Evolutionary conservation across 1,284 basidiomycete species (phyloP).

Genomic region (Tilletia caries): DNA sequence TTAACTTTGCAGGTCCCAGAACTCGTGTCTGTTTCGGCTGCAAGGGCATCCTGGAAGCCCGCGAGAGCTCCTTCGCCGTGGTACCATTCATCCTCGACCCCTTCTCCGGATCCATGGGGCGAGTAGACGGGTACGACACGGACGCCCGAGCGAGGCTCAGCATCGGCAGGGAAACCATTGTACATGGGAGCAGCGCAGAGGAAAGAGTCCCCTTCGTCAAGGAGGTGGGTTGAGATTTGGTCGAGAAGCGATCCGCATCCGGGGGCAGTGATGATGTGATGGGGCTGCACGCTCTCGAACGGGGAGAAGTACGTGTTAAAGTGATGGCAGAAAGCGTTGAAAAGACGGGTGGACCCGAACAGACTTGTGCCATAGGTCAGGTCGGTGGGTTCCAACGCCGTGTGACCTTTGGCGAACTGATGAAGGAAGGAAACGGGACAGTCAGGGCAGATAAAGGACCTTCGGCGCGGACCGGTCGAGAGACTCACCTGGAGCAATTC

Average conservation of each 20-base stretch:
- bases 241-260: slow-evolving; percentile 25
- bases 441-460: too few relatives aligned
- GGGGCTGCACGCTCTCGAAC: slow-evolving; percentile 12
- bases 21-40: slow-evolving; percentile 16
- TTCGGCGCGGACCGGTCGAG: too few relatives aligned
- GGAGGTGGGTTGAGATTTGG: slow-evolving; percentile 23
- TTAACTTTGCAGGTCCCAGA: slow-evolving; percentile 13
- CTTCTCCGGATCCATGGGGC: not conserved
- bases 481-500: slow-evolving; percentile 19
- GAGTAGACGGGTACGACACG: not conserved
- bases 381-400: not conserved
- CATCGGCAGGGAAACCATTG: slow-evolving; percentile 8
- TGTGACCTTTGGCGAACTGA: slow-evolving; percentile 5
- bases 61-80: not conserved
- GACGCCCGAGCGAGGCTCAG: not conserved
- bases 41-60: slow-evolving; percentile 25
- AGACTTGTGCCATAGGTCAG: slow-evolving; percentile 21
- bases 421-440: not conserved
- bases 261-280: slow-evolving; percentile 25
- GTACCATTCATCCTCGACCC: slow-evolving; percentile 3
- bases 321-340: slow-evolving; percentile 20
- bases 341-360: slow-evolving; percentile 26
- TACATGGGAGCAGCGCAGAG: slow-evolving; percentile 19
- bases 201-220: slow-evolving; percentile 19
- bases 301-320: slow-evolving; percentile 23